Evolutionary conservation across 495 filamentous ascomycete species (phyloP).

Genomic region (Penicillium angulare): DNA sequence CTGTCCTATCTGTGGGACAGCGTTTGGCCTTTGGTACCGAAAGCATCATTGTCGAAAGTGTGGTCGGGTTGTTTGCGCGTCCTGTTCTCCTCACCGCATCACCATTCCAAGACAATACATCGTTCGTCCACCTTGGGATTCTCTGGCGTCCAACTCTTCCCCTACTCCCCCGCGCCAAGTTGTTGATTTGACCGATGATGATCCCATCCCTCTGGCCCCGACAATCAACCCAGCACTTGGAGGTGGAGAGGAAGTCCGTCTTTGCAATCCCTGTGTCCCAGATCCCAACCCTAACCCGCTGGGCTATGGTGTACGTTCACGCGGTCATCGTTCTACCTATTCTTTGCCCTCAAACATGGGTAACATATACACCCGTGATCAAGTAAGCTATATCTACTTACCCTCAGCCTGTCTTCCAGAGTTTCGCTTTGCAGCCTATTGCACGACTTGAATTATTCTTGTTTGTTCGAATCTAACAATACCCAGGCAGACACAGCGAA

Average conservation of each 20-base stretch:
- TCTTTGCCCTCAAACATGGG: constrained; percentile 23
- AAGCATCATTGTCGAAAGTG: constrained; percentile 98
- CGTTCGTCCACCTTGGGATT: constrained; percentile 68
- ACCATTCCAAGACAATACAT: constrained; percentile 92
- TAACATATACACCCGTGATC: no score
- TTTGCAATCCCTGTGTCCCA: constrained; percentile 93
- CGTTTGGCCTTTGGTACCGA: constrained; percentile 82
- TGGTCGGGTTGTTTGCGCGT: constrained; percentile 86
- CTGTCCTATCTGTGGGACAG: constrained; percentile 77
- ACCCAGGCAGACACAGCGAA: not conserved
- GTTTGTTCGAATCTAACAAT: not conserved
- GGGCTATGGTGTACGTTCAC: constrained; percentile 25
- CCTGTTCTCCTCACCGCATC: constrained; percentile 92
- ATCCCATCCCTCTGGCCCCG: constrained; percentile 17
- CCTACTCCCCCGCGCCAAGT: constrained; percentile 21
- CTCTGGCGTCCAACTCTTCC: constrained; percentile 15
- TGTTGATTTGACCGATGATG: constrained; percentile 45
- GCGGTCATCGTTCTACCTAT: constrained; percentile 24
- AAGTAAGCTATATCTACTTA: no score
- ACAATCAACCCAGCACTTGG: constrained; percentile 56
- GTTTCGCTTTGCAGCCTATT: no score
- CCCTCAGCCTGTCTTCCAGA: no score
- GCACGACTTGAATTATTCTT: not conserved
- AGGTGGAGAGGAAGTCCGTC: constrained; percentile 82
- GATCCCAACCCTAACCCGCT: constrained; percentile 78